Evolutionary conservation across 805 yeast genomes (phyloP).

Genomic region (Saturnispora gosingensis): DNA sequence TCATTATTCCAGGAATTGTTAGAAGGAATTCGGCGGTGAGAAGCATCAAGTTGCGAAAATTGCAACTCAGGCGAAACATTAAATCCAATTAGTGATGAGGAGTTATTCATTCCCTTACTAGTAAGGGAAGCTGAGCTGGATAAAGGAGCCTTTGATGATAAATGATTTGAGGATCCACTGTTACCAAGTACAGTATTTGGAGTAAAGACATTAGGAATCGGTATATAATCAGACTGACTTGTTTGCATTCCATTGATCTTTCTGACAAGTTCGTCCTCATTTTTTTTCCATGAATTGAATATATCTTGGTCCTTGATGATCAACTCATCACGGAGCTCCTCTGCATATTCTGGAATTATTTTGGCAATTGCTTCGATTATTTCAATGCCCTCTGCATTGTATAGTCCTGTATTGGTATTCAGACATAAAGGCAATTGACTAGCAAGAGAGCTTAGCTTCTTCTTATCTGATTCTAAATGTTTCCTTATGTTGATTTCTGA

Average conservation of each 20-base stretch:
- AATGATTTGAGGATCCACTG: background rate
- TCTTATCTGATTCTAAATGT: conserved; percentile 19
- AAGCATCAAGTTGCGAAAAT: conserved; percentile 8
- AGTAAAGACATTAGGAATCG: background rate
- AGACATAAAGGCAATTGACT: conserved; percentile 17
- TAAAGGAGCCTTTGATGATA: background rate
- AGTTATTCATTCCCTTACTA: conserved; percentile 3
- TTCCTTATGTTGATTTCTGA: conserved; percentile 21
- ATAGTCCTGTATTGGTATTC: conserved; percentile 24
- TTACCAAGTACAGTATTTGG: background rate
- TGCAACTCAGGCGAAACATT: conserved; percentile 14
- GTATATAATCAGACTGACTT: background rate
- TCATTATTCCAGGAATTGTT: conserved; percentile 4
- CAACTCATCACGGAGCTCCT: conserved; percentile 16
- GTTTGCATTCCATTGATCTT: conserved; percentile 6
- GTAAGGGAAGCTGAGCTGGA: conserved; percentile 3
- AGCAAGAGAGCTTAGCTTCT: conserved; percentile 19
- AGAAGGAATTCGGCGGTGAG: conserved; percentile 5
- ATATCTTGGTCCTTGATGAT: conserved; percentile 8
- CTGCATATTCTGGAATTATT: conserved; percentile 26
- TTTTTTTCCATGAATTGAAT: conserved; percentile 21
- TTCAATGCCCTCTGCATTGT: conserved; percentile 21
- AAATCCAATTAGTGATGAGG: background rate
- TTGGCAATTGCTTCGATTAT: conserved; percentile 17
- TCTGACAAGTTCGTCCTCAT: conserved; percentile 22